These are phyloP conservation scores for Iberis pinnata DNA, from an alignment of 345 rosid species.

Conservation along the genomic window DNA sequence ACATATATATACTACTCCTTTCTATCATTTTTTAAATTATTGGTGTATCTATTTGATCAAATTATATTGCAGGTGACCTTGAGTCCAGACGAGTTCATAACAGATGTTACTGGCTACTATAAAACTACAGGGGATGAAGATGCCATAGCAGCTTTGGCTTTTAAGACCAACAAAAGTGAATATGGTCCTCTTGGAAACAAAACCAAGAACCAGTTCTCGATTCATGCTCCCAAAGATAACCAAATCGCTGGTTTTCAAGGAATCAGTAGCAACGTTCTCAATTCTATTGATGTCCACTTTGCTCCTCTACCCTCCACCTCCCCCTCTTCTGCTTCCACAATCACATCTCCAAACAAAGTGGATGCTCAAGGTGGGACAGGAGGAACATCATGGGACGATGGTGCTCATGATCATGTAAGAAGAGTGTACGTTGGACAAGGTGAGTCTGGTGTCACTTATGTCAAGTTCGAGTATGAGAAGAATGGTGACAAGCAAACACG, in stretches of 20 bases:
- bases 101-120: slow-evolving; percentile 28
- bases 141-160: slow-evolving; percentile 28
- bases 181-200: slow-evolving; percentile 32
- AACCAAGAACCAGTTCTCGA: slow-evolving; percentile 19
- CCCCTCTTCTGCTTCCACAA: slow-evolving; percentile 6
- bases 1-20: no score
- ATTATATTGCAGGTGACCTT: slow-evolving; percentile 17
- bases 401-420: slow-evolving; percentile 30
- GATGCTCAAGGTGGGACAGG: slow-evolving; percentile 32
- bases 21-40: no score
- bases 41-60: background rate
- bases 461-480: slow-evolving; percentile 29
- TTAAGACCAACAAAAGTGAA: slow-evolving; percentile 25
- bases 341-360: slow-evolving; percentile 24
- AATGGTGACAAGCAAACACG: slow-evolving; percentile 10
- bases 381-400: slow-evolving; percentile 30
- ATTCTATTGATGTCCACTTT: slow-evolving; percentile 27
- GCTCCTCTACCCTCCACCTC: slow-evolving; percentile 19
- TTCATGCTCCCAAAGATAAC: slow-evolving; percentile 28
- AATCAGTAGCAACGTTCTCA: slow-evolving; percentile 23
- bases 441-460: slow-evolving; percentile 28
- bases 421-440: slow-evolving; percentile 29
- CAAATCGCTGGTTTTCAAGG: slow-evolving; percentile 33
- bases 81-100: slow-evolving; percentile 31
- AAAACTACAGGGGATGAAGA: slow-evolving; percentile 20